Evolutionary conservation across 2,329 filamentous ascomycete species (phyloP), one percentile per base, ranked within the genome.

Genomic region (Paecilomyces dactylethromorphus): DNA sequence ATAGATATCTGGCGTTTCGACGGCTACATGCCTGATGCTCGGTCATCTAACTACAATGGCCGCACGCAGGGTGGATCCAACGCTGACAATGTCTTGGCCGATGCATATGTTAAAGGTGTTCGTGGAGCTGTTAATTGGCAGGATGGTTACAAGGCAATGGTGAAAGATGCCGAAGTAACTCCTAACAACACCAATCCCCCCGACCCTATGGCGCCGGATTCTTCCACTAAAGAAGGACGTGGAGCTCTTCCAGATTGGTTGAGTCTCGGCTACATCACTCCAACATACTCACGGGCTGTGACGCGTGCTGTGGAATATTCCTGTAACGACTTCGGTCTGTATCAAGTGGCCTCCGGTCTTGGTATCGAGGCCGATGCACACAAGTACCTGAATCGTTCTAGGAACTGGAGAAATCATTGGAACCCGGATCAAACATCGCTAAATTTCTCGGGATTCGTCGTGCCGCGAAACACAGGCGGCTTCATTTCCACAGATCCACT

Each of bases 381-480:
- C 2, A 86, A 79, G 56, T 90, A 90, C 63, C 76, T 89, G 26
- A 75, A 81, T 53, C 82, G 87, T 8, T 87, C 85, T 0, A 78
- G 81, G 10, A 87, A 89, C 65, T 91, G 88, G 88, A 80, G 84
- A 15, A 89, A 89, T 66, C 87, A 90, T 63, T 91, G 86, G 87
- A 86, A 90, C 68, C 68, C 80, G 0, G 69, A 82, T 53, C 79
- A 84, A 52, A 77, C 75, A 0, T 83, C 84, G 0, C 77, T 87
- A 0, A 82, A 81, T 3, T 88, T 87, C 71, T 80, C 75, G 0
- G 87, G 87, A 0, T 90, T 90, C 68, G 74, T 90, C 3, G 86
- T 86, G 0, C 87, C 88, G 0, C 79, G 84, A n/a, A 72, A 75
- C 57, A 63, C 74, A 12, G 74, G 77, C 18, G 78, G 80, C 0